Evolutionary conservation across 805 yeast genomes (phyloP).

Genomic region (Lipomyces mesembrius): DNA sequence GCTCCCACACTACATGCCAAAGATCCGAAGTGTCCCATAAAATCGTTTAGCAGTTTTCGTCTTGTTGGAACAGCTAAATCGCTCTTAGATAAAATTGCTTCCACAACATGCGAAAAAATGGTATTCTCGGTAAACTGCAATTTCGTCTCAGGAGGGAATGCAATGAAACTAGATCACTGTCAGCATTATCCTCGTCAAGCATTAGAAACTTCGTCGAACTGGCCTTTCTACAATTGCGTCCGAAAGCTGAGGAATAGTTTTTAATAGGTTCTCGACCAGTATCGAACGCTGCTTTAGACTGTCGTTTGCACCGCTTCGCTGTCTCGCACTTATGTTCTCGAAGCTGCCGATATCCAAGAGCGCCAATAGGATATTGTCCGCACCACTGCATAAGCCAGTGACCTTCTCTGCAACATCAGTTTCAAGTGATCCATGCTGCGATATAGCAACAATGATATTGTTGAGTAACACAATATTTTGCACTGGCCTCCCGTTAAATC

Average conservation of each 20-base stretch:
- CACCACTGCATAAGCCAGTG: slow-evolving; percentile 1
- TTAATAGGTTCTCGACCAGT: slow-evolving; percentile 19
- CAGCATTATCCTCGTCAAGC: background rate
- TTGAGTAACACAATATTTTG: slow-evolving; percentile 18
- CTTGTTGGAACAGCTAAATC: slow-evolving; percentile 25
- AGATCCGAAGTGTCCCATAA: slow-evolving; percentile 56
- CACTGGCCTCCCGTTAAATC: slow-evolving; percentile 14
- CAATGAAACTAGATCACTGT: slow-evolving; percentile 48
- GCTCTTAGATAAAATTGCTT: slow-evolving; percentile 39
- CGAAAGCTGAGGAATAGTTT: slow-evolving; percentile 13
- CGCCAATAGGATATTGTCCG: slow-evolving; percentile 15
- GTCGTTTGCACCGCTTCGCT: slow-evolving; percentile 19
- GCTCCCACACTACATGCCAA: slow-evolving; percentile 87
- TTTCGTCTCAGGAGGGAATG: slow-evolving; percentile 63
- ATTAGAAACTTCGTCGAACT: background rate
- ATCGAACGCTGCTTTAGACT: slow-evolving; percentile 28
- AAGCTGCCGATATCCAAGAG: slow-evolving; percentile 13
- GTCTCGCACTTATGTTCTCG: slow-evolving; percentile 18
- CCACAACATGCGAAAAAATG: slow-evolving; percentile 87
- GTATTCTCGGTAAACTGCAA: slow-evolving; percentile 84
- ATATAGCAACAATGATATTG: slow-evolving; percentile 9
- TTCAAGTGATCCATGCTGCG: slow-evolving; percentile 12
- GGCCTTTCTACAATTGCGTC: slow-evolving; percentile 55
- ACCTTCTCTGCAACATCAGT: slow-evolving; percentile 16
- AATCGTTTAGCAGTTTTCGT: slow-evolving; percentile 68